These are phyloP conservation scores for Penicillium salamii DNA, from an alignment of 495 filamentous ascomycete genomes.

Conservation along the genomic window DNA sequence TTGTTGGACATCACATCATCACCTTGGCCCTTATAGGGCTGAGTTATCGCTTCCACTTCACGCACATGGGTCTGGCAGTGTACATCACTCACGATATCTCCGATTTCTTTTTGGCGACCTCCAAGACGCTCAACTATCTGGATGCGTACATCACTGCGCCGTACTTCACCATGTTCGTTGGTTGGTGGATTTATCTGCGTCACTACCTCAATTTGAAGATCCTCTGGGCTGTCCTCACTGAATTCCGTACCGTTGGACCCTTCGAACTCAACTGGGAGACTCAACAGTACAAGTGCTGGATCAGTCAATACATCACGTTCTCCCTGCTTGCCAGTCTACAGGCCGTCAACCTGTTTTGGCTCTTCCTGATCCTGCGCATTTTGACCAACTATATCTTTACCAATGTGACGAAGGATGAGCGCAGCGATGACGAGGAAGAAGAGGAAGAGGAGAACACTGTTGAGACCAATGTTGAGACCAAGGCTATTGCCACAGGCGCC, in stretches of 20 bases:
- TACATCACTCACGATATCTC: slow-evolving; percentile 96
- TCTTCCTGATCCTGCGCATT: slow-evolving; percentile 77
- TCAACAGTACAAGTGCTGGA: slow-evolving; percentile 76
- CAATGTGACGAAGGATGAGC: slow-evolving; percentile 49
- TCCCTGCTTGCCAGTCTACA: slow-evolving; percentile 69
- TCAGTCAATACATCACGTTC: slow-evolving; percentile 73
- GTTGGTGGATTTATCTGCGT: slow-evolving; percentile 86
- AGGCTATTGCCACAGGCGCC: too few species aligned
- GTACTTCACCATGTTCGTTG: slow-evolving; percentile 82
- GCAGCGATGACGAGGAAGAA: slow-evolving; percentile 61
- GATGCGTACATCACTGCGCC: slow-evolving; percentile 72
- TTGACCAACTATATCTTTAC: slow-evolving; percentile 56
- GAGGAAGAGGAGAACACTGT: slow-evolving; percentile 34
- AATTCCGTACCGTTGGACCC: slow-evolving; percentile 85
- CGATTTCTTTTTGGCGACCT: slow-evolving; percentile 96
- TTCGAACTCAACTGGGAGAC: slow-evolving; percentile 85
- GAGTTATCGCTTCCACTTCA: slow-evolving; percentile 98
- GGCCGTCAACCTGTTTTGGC: slow-evolving; percentile 82
- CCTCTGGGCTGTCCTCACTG: slow-evolving; percentile 77
- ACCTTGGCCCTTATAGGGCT: slow-evolving; percentile 81
- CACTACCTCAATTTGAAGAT: slow-evolving; percentile 90
- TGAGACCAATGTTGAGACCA: too few species aligned
- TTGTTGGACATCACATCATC: slow-evolving; percentile 92
- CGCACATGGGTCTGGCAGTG: slow-evolving; percentile 93
- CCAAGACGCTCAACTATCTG: slow-evolving; percentile 92